phyloP scores from a whole-genome alignment of 208 protist genomes.

The Lotmaria passim region DNA sequence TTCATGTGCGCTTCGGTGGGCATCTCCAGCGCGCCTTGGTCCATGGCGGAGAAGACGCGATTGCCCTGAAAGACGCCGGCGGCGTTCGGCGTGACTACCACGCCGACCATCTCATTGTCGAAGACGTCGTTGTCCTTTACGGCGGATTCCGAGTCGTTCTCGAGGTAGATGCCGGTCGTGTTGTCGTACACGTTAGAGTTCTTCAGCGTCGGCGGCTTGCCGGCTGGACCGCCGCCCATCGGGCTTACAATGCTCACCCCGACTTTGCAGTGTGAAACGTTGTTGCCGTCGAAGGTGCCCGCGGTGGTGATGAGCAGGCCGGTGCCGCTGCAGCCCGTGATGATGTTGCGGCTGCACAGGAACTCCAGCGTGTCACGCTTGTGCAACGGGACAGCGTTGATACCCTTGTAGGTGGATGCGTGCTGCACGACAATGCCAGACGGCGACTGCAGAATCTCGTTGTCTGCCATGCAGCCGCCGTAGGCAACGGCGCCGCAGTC shows the following conservation, averaged over 20 bases:
- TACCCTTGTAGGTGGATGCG: conserved; percentile 58
- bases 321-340: conserved; percentile 58
- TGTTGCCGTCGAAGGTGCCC: conserved; percentile 68
- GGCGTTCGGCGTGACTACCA: conserved; percentile 48
- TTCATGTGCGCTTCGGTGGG: conserved; percentile 59
- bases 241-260: conserved; percentile 61
- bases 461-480: conserved; percentile 70
- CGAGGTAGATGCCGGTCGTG: conserved; percentile 50
- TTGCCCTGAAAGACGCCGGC: conserved; percentile 70
- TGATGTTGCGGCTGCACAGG: conserved; percentile 53
- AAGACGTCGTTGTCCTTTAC: conserved; percentile 84
- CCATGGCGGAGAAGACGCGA: conserved; percentile 64
- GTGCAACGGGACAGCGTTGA: conserved; percentile 54
- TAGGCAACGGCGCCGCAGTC: conserved; percentile 66
- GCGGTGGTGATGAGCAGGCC: conserved; percentile 62
- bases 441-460: conserved; percentile 57
- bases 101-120: conserved; percentile 68
- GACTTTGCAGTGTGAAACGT: conserved; percentile 60
- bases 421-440: conserved; percentile 65
- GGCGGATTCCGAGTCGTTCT: conserved; percentile 43
- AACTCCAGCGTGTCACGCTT: conserved; percentile 47
- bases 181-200: conserved; percentile 77
- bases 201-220: conserved; percentile 34
- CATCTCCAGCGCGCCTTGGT: conserved; percentile 66
- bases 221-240: conserved; percentile 9